Evolutionary conservation across 2,329 filamentous ascomycete genomes (phyloP).

Genomic region (Tolypocladium nubicola): DNA sequence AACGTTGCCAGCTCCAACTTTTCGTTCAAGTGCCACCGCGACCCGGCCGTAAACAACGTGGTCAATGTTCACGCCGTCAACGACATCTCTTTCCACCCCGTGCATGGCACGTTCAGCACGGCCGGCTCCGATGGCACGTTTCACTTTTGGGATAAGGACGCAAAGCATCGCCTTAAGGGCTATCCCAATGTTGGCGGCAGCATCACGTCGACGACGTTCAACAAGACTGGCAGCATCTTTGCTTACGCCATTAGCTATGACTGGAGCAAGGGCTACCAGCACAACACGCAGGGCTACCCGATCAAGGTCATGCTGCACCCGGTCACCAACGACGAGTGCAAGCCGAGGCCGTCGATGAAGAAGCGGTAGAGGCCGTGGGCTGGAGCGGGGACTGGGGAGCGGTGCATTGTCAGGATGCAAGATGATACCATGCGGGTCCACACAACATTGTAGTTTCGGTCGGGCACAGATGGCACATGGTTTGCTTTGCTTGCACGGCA

Average conservation of each 20-base stretch:
- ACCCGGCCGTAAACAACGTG: constrained; percentile 61
- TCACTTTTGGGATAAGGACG: constrained; percentile 92
- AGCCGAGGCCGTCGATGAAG: constrained; percentile 48
- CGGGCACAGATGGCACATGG: not conserved
- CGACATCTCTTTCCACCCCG: constrained; percentile 93
- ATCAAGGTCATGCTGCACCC: constrained; percentile 83
- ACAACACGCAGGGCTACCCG: constrained; percentile 63
- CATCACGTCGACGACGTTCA: constrained; percentile 89
- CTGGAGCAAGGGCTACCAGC: constrained; percentile 92
- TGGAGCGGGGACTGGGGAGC: not conserved
- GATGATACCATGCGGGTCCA: not conserved
- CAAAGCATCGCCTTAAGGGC: constrained; percentile 80
- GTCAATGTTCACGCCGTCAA: constrained; percentile 94
- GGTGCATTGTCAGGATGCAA: not conserved
- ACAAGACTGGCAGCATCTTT: constrained; percentile 72
- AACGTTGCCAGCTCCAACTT: constrained; percentile 65
- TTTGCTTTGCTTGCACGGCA: not conserved
- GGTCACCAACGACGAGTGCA: constrained; percentile 52
- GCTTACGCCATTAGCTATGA: constrained; percentile 91
- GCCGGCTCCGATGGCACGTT: constrained; percentile 94
- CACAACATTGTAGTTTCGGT: not conserved
- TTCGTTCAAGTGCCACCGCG: constrained; percentile 97
- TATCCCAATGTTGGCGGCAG: constrained; percentile 76
- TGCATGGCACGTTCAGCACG: constrained; percentile 96
- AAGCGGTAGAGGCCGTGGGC: constrained; percentile 35